Evolutionary conservation across 2,329 filamentous ascomycete species (phyloP).

Genomic region (Xylariaceae sp.): DNA sequence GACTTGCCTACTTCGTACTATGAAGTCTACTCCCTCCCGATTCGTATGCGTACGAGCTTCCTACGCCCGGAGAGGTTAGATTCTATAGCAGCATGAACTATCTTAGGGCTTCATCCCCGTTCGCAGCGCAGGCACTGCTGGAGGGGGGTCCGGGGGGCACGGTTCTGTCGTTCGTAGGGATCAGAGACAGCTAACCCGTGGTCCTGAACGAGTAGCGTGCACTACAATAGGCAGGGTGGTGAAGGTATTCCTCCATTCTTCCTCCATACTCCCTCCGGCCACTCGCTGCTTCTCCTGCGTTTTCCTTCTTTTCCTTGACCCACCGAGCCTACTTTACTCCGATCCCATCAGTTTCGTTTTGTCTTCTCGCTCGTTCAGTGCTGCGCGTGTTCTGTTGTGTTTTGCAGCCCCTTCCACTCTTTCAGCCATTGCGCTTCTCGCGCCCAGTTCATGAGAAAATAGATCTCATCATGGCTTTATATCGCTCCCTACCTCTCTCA

Average conservation of each 20-base stretch:
- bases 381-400: background rate
- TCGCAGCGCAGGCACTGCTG: background rate
- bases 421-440: conserved; percentile 7
- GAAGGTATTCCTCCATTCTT: too few species aligned
- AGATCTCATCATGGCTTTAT: conserved; percentile 22
- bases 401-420: conserved; percentile 4
- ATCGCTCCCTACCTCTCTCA: conserved; percentile 21
- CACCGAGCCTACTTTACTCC: background rate
- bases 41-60: too few species aligned
- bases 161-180: too few species aligned
- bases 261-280: too few species aligned
- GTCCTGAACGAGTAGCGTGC: too few species aligned
- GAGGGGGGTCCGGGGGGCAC: too few species aligned
- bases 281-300: background rate
- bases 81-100: background rate
- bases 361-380: background rate
- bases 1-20: too few species aligned
- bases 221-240: too few species aligned
- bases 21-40: too few species aligned
- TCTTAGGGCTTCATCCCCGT: background rate
- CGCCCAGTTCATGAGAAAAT: conserved; percentile 12
- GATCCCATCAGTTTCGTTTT: background rate
- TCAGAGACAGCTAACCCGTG: too few species aligned
- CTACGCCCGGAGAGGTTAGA: background rate
- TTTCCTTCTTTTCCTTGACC: background rate